phyloP scores from a whole-genome alignment of 192 early-diverging fungal species.

The Backusella westeae region DNA sequence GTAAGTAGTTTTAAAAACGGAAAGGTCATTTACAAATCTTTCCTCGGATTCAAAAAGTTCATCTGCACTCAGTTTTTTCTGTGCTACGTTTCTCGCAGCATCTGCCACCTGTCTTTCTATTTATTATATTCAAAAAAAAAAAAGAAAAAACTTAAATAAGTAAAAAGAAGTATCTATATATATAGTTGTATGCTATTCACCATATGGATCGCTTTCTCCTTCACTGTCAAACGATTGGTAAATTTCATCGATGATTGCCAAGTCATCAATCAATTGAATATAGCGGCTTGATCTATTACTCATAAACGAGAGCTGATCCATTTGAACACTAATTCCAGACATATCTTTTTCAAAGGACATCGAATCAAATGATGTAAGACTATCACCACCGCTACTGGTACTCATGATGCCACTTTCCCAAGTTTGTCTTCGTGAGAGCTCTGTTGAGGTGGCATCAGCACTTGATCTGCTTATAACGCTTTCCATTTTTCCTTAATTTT shows the following conservation, averaged over 20 bases:
- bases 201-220: not conserved
- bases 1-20: not conserved
- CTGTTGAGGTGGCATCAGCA: not conserved
- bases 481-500: not conserved
- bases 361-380: not conserved
- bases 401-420: not conserved
- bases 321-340: not conserved
- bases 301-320: not conserved
- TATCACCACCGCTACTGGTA: not conserved
- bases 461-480: not conserved
- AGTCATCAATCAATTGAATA: not conserved
- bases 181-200: not conserved
- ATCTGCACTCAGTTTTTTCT: not conserved
- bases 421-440: not conserved
- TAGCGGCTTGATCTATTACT: not conserved
- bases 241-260: conserved; percentile 9
- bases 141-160: not conserved
- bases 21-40: not conserved
- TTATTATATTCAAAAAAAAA: not conserved
- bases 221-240: not conserved
- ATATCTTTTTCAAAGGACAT: not conserved
- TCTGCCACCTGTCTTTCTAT: conserved; percentile 9
- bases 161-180: not conserved
- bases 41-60: not conserved
- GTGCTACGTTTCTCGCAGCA: conserved; percentile 9